These are phyloP conservation scores for apple (Malus domestica) DNA, from an alignment of 306 rosid species.

Conservation along the genomic window DNA sequence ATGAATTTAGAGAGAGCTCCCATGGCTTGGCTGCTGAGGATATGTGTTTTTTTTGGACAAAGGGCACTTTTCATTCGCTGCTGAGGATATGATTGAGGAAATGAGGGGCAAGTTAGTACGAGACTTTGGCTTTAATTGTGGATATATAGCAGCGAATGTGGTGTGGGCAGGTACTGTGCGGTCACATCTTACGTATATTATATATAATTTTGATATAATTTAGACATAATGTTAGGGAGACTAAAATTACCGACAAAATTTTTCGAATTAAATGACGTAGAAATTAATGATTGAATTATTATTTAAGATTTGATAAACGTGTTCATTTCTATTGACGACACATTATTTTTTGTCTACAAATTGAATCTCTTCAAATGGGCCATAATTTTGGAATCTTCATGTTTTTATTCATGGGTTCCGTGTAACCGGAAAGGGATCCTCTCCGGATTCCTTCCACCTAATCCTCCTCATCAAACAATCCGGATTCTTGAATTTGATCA, in stretches of 20 bases:
- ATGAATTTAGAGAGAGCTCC: constrained; percentile 47
- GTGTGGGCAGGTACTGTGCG: background rate
- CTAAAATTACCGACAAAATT: no score
- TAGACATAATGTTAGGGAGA: background rate
- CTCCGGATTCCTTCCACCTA: no score
- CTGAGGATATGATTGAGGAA: background rate
- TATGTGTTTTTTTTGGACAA: background rate
- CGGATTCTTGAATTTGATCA: no score
- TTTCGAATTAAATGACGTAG: no score
- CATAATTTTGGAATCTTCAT: background rate
- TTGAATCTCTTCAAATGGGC: no score
- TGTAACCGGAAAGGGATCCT: no score
- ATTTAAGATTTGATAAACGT: no score
- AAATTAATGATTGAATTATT: no score
- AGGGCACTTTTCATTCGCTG: background rate
- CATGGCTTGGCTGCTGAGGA: constrained; percentile 33
- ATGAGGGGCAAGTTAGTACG: background rate
- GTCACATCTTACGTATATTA: background rate
- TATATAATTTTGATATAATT: background rate
- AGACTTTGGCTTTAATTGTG: background rate
- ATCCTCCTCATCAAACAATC: no score
- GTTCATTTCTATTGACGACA: no score
- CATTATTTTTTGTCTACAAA: no score
- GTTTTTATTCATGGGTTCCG: no score
- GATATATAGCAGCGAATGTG: background rate